phyloP scores from a whole-genome alignment of 2,329 filamentous ascomycete genomes.

The Huntiella moniliformis region DNA sequence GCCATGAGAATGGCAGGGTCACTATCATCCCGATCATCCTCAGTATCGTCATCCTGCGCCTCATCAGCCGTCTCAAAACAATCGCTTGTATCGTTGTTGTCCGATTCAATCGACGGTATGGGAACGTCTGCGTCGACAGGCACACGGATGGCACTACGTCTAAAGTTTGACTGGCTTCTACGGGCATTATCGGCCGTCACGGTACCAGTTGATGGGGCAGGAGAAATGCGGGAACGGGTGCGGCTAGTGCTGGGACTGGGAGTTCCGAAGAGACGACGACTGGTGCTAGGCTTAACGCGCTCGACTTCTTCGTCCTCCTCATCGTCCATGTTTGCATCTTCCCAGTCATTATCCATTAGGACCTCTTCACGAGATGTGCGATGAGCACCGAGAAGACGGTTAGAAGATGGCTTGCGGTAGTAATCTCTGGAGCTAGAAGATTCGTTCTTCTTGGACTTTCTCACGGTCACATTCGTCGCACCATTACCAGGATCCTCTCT shows the following conservation, averaged over 20 bases:
- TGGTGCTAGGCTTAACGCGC: conserved; percentile 2
- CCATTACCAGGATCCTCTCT: conserved; percentile 32
- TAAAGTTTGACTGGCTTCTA: too few relatives aligned
- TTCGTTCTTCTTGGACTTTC: conserved; percentile 23
- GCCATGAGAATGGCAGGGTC: too few relatives aligned
- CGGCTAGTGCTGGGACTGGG: conserved; percentile 7
- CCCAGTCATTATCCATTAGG: conserved; percentile 67
- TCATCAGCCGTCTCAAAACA: conserved; percentile 57
- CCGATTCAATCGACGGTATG: conserved; percentile 3
- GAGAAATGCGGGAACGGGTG: not conserved
- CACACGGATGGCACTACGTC: too few relatives aligned
- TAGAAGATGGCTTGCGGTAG: conserved; percentile 53
- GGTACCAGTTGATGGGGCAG: not conserved
- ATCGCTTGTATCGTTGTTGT: conserved; percentile 54
- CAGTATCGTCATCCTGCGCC: conserved; percentile 19
- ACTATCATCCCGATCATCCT: not conserved
- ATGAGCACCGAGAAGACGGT: conserved; percentile 53
- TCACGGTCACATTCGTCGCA: conserved; percentile 31
- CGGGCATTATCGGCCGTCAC: too few relatives aligned
- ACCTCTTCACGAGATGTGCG: conserved; percentile 63
- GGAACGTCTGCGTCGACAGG: not conserved
- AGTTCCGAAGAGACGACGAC: conserved; percentile 9
- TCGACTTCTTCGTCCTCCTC: conserved; percentile 2
- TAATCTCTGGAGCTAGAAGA: conserved; percentile 36
- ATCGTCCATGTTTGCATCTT: conserved; percentile 46